Evolutionary conservation across 768 basidiomycete genomes (phyloP), one percentile per base, ranked within the genome.

Genomic region (Lactarius hengduanensis): DNA sequence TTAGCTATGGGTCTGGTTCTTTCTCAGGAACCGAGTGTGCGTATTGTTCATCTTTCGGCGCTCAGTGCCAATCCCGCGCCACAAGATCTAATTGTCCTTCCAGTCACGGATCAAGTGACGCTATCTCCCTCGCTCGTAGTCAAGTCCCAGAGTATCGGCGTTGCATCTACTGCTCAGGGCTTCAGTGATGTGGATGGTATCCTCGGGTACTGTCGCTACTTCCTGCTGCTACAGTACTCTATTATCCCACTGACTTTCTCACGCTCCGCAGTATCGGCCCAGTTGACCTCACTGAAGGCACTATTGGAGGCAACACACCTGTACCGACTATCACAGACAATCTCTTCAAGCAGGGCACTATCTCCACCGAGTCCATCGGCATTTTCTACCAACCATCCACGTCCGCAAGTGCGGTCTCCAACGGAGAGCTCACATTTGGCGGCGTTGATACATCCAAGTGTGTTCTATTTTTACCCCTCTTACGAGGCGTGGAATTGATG

Each of bases 311-410:
- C 61, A 76, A 74, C 11, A 54, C 72, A 2, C 72, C 74, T 22
- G 79, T 85, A 26, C 82, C 84, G 10, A 86, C 86, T 13, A 81
- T 87, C 20, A 84, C 81, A n/a, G 82, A 86, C 75, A 87, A 83
- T 73, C 78, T 86, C 15, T 82, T 78, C 73, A 41, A 74, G 11
- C 79, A 84, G 71, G 81, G 82, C 11, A 74, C 73, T 3, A 86
- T 87, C 66, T 57, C 77, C 16, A 69, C 75, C 15, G 74, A 83
- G 67, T 77, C 78, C 4, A 76, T 86, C 62, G 83, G 82, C 5
- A 83, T 86, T 71, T 86, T 78, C 59, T 87, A 81, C 70, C 73
- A 77, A 64, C 86, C 84, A 16, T 81, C 82, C 4, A 81, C 81
- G 1, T 59, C 70, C 10, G 55, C 69, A 3, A 64, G 70, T 13